Conservation (phyloP, 2,329 filamentous ascomycete species). For the Thermochaetoides dissita region DNA sequence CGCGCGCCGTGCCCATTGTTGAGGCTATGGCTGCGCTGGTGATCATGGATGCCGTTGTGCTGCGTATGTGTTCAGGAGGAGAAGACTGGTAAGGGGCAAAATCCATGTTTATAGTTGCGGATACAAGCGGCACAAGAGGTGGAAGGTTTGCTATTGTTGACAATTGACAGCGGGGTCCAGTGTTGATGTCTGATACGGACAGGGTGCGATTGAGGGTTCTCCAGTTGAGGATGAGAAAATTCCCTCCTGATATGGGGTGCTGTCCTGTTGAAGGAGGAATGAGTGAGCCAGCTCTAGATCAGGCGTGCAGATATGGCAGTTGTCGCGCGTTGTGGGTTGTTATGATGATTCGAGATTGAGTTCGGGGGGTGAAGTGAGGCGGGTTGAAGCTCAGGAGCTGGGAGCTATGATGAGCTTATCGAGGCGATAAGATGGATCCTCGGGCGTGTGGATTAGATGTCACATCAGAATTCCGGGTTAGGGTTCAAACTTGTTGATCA, state of each 20-base stretch:
- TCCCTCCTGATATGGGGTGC: not conserved
- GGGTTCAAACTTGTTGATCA: too few species aligned
- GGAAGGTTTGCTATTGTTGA: too few species aligned
- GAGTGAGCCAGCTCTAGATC: not conserved
- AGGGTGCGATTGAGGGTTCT: too few species aligned
- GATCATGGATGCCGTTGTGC: conserved; percentile 58
- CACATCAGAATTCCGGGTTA: too few species aligned
- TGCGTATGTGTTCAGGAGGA: conserved; percentile 71
- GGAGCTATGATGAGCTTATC: too few species aligned
- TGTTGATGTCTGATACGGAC: too few species aligned
- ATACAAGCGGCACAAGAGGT: too few species aligned
- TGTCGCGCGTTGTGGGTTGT: not conserved
- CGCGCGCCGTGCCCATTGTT: conserved; percentile 73
- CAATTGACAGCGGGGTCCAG: too few species aligned
- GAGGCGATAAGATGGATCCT: too few species aligned
- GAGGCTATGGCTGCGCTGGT: conserved; percentile 85
- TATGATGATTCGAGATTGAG: not conserved
- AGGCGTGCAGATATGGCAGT: not conserved
- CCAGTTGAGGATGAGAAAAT: too few species aligned
- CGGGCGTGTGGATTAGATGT: too few species aligned
- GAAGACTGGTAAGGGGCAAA: conserved; percentile 96
- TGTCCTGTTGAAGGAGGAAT: conserved; percentile 3
- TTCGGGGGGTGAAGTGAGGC: not conserved
- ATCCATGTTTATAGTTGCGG: conserved; percentile 45
- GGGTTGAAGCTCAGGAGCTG: too few species aligned